Evolutionary conservation across 1,139 yeast genomes (phyloP).

Genomic region (Pichia sp.): DNA sequence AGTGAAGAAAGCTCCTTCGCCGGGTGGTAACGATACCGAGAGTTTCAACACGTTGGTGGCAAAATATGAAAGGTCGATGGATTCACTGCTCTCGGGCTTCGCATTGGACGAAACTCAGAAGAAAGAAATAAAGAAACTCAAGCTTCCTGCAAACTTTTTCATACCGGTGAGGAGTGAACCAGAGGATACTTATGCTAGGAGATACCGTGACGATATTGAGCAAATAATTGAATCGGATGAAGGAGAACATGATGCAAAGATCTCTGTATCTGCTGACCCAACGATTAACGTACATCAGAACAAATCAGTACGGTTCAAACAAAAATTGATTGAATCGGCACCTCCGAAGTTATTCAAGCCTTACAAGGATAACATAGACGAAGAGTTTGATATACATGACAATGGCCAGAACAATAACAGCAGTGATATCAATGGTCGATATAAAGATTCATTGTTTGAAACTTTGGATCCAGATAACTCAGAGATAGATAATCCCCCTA

Average conservation of each 20-base stretch:
- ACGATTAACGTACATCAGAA: not conserved
- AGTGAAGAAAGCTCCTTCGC: not conserved
- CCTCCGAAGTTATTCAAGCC: slow-evolving; percentile 17
- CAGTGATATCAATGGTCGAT: not conserved
- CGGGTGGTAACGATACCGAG: not conserved
- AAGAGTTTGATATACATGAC: slow-evolving; percentile 6
- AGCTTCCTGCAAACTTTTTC: not conserved
- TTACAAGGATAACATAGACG: slow-evolving; percentile 23
- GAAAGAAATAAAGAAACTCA: not conserved
- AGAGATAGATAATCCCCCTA: slow-evolving; percentile 10
- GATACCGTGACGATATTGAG: not conserved
- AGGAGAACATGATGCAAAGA: not conserved
- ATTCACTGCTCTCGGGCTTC: not conserved
- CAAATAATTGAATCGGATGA: not conserved
- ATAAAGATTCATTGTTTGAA: slow-evolving; percentile 11
- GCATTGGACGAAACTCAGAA: not conserved
- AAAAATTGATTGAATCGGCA: slow-evolving; percentile 34
- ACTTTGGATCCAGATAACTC: slow-evolving; percentile 6
- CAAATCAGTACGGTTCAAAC: slow-evolving; percentile 55
- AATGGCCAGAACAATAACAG: not conserved
- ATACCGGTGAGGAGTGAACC: not conserved
- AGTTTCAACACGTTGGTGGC: not conserved
- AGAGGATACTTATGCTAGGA: not conserved
- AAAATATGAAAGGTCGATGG: not conserved
- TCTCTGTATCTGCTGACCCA: too few relatives aligned